Evolutionary conservation across 805 yeast species (phyloP).

Genomic region (Metschnikowia orientalis): DNA sequence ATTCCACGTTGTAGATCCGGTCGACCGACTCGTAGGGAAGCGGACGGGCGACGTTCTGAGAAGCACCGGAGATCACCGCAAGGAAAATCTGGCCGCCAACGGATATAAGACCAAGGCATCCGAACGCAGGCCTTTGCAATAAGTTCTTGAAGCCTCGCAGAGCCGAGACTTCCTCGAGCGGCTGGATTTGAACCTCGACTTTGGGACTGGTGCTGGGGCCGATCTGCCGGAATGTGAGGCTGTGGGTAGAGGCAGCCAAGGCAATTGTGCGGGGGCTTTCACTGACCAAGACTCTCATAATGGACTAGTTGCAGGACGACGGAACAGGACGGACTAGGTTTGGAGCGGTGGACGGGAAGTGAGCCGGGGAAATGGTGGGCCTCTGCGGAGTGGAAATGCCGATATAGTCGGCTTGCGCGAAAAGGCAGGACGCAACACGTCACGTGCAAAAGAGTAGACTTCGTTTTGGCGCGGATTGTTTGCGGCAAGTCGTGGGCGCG

Average conservation of each 20-base stretch:
- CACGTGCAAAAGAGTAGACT: too few species aligned
- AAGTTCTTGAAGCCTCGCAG: conserved; percentile 36
- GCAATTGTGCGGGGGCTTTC: conserved; percentile 18
- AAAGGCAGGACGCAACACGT: too few species aligned
- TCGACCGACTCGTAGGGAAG: conserved; percentile 74
- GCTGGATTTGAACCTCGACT: conserved; percentile 45
- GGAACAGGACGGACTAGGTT: too few species aligned
- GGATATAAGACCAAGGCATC: conserved; percentile 78
- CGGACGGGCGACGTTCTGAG: conserved; percentile 73
- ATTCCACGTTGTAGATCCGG: conserved; percentile 81
- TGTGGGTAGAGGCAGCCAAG: conserved; percentile 14
- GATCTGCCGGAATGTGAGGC: conserved; percentile 15
- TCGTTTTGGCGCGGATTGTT: too few species aligned
- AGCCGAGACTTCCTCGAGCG: conserved; percentile 33
- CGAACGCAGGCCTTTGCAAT: conserved; percentile 43
- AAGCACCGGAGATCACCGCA: conserved; percentile 72
- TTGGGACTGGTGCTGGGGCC: conserved; percentile 5
- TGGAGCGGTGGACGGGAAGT: too few species aligned
- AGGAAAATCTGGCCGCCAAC: conserved; percentile 65
- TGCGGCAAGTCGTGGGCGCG: too few species aligned
- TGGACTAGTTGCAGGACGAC: too few species aligned
- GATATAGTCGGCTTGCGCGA: too few species aligned
- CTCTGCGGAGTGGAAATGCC: too few species aligned
- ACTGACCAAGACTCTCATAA: conserved; percentile 14
- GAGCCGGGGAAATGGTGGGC: too few species aligned